Base-by-base conservation (phyloP, 1,284 basidiomycete genomes). In the Ustilago tritici region DNA sequence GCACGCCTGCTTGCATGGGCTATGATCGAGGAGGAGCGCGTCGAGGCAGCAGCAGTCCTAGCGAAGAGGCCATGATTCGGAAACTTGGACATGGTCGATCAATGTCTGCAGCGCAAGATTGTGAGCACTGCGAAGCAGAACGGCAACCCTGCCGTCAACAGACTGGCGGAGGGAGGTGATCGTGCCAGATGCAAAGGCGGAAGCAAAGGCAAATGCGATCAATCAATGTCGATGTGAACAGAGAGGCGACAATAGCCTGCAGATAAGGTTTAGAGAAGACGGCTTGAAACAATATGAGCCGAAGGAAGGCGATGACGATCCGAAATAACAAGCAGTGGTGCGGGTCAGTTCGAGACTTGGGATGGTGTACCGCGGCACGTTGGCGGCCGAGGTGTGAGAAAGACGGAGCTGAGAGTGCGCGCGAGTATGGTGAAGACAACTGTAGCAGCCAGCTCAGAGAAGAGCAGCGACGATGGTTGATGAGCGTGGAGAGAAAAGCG, bases 51-150 rank as follows among this genome's bases (percentile, higher is more conserved):
- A 19, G 77, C 77, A 17, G 73, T 73, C 32, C 77, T 64, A 40
- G 77, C 58, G n/a, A 79, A 69, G 46, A 79, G 68, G 49, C 70
- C 77, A 58, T 76, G 74, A 40, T 76, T 76, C 6, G 74, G 74
- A n/a, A 79, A 65, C 38, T 79, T 76, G 52, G 77, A 71, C 77
- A 79, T 79, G 56, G 15, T 61, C 6, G 61, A 3, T 52, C n/a
- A 15, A 43, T 8, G 19, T 19, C 17, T 32, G 4, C 10, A 1
- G 32, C 19, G 9, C 34, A 41, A 41, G 43, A 19, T 47, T 47
- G 34, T 34, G 11, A 38, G 46, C 28, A 50, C 35, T 55, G 31
- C 43, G 12, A 32, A 12, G 60, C 52, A 53, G 41, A 31, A 31
- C 53, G n/a, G 52, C 40, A 41, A 41, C 41, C 12, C 12, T 15